Percentiles rank a stretch among this genome's conserved stretches.
These are phyloP conservation scores for Cymbopogon flexuosus DNA, from an alignment of 202 grass and related monocot species.

Conservation along the genomic window DNA sequence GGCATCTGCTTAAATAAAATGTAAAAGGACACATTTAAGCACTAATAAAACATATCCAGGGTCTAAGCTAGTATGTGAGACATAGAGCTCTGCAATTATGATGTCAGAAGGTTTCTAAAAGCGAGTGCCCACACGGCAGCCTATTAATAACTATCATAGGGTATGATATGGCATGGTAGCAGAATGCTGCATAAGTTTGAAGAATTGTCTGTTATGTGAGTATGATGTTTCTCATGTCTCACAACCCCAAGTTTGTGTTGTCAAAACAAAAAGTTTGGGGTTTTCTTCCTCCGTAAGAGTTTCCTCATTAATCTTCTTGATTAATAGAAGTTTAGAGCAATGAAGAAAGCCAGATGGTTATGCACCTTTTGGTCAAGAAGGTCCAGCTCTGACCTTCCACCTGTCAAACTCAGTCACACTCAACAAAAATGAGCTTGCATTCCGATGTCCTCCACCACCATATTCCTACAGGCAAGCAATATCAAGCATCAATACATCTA, in stretches of 20 bases:
- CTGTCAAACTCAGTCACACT: slow-evolving; percentile 57
- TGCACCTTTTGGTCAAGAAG: slow-evolving; percentile 18
- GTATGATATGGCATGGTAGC: not conserved
- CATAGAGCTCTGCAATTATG: not conserved
- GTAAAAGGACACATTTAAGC: not conserved
- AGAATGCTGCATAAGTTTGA: not conserved
- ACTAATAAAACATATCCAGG: not conserved
- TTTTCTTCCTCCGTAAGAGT: not conserved
- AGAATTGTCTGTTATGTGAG: not conserved
- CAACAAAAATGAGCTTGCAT: slow-evolving; percentile 87
- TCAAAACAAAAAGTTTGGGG: too few species aligned
- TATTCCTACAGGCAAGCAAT: slow-evolving; percentile 53
- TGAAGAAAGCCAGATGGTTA: not conserved
- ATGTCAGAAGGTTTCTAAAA: not conserved
- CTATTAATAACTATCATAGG: not conserved
- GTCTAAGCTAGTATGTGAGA: not conserved
- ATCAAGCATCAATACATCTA: slow-evolving; percentile 11
- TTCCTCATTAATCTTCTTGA: not conserved
- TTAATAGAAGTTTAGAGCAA: not conserved
- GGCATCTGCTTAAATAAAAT: not conserved
- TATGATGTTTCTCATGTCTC: not conserved
- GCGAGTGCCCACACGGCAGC: not conserved
- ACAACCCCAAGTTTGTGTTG: not conserved
- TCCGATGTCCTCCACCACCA: slow-evolving; percentile 69
- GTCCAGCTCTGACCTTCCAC: slow-evolving; percentile 58